Evolutionary conservation across 2,329 filamentous ascomycete species (phyloP).

Genomic region (Ophiostoma montium): DNA sequence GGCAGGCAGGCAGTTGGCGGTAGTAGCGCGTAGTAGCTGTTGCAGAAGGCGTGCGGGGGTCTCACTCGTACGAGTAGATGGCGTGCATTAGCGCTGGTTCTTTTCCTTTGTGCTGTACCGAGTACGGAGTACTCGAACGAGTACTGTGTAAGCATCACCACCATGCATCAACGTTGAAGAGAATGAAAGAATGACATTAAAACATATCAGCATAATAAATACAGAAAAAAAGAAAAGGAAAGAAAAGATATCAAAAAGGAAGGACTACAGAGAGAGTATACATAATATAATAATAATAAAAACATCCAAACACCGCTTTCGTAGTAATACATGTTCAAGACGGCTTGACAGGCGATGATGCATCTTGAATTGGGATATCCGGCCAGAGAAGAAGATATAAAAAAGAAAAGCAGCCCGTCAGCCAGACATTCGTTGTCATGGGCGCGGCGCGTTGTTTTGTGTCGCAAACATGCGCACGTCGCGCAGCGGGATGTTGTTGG

Average conservation of each 20-base stretch:
- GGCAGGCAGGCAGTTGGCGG: no score
- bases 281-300: not conserved
- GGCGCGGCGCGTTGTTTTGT: slow-evolving; percentile 11
- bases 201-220: no score
- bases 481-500: slow-evolving; percentile 35
- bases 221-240: not conserved
- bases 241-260: not conserved
- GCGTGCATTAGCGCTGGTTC: not conserved
- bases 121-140: no score
- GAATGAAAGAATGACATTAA: not conserved
- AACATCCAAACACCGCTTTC: not conserved
- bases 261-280: not conserved
- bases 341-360: not conserved
- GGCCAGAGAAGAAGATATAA: no score
- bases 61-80: not conserved
- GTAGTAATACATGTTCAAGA: not conserved
- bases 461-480: slow-evolving; percentile 29
- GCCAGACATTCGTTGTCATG: slow-evolving; percentile 14
- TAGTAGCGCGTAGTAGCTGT: not conserved
- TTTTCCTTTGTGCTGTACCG: not conserved
- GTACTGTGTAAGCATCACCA: no score
- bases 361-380: no score
- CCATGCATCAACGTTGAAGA: no score
- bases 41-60: not conserved
- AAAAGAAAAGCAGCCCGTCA: slow-evolving; percentile 2